phyloP scores from a whole-genome alignment of 1,139 yeast species.

The Pneumocystis murina region DNA sequence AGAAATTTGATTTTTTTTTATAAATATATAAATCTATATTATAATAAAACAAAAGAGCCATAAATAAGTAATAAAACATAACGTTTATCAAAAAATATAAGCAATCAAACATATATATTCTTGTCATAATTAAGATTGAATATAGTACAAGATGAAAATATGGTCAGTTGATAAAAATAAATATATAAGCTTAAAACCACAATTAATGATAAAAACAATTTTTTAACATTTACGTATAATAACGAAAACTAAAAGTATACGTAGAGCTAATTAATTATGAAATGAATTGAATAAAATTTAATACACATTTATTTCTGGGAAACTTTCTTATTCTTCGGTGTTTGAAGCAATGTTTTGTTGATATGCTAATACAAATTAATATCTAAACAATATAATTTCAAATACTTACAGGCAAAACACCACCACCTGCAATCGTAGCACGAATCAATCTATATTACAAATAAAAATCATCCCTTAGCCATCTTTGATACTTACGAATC shows the following conservation, averaged over 20 bases:
- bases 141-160: too few species aligned
- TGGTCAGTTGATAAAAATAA: neutral
- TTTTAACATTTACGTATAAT: neutral
- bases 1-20: too few species aligned
- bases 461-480: too few species aligned
- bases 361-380: neutral
- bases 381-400: constrained; percentile 57
- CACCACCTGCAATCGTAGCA: constrained; percentile 98
- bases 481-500: constrained; percentile 29
- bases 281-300: neutral
- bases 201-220: neutral
- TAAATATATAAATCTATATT: too few species aligned
- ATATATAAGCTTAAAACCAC: neutral
- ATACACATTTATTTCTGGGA: neutral
- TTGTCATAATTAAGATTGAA: too few species aligned
- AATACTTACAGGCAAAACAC: constrained; percentile 60
- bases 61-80: too few species aligned
- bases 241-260: neutral
- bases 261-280: neutral
- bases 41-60: too few species aligned
- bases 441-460: constrained; percentile 37
- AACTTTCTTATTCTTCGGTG: neutral
- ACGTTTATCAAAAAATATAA: too few species aligned
- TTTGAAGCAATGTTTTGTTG: neutral
- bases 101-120: too few species aligned